phyloP scores from a whole-genome alignment of 352 stramenopile genomes.

The Peronospora tabacina region DNA sequence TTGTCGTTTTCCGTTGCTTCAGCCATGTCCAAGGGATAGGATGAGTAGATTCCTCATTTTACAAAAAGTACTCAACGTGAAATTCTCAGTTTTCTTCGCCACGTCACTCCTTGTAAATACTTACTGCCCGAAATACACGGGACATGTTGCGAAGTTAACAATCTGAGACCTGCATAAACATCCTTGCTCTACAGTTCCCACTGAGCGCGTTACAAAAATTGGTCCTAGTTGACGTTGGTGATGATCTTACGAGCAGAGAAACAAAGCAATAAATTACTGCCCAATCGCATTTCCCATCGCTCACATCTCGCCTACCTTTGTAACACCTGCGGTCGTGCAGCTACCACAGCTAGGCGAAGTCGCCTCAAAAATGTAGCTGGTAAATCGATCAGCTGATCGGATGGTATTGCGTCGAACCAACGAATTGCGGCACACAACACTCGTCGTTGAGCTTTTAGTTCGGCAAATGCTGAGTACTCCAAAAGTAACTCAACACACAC shows the following conservation, averaged over 20 bases:
- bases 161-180: too few species aligned
- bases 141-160: too few species aligned
- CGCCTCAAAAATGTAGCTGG: constrained; percentile 22
- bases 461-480: constrained; percentile 1
- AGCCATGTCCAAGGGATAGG: too few species aligned
- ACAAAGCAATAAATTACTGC: not conserved
- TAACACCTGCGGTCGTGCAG: constrained; percentile 10
- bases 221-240: not conserved
- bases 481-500: constrained; percentile 22
- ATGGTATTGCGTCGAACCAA: constrained; percentile 21
- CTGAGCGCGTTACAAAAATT: not conserved
- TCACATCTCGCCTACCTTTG: not conserved
- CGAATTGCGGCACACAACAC: constrained; percentile 12
- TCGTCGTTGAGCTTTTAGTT: constrained; percentile 2
- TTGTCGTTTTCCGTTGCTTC: too few species aligned
- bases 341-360: constrained; percentile 27
- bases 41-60: too few species aligned
- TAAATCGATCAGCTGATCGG: constrained; percentile 10
- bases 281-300: not conserved
- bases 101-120: too few species aligned
- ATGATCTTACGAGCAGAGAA: not conserved
- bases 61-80: too few species aligned
- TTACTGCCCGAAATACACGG: too few species aligned
- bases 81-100: too few species aligned
- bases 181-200: not conserved